Conservation (phyloP, 495 filamentous ascomycete genomes). For the Neurospora africana region DNA sequence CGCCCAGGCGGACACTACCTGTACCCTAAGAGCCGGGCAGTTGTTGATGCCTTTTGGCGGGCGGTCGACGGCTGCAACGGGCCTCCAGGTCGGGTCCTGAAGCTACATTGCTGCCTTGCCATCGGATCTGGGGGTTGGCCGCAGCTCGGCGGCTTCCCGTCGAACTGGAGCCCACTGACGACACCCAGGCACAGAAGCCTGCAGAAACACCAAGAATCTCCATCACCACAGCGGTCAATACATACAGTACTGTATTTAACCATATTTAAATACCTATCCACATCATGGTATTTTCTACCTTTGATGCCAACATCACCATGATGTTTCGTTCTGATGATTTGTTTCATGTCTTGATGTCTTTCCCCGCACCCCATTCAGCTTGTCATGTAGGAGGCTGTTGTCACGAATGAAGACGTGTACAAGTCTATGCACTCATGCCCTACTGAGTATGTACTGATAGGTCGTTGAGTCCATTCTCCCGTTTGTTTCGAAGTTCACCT, state of each 20-base stretch:
- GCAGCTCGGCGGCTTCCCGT: slow-evolving; percentile 5
- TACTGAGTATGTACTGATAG: background rate
- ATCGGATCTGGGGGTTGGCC: slow-evolving; percentile 10
- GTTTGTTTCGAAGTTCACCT: background rate
- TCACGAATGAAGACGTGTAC: background rate
- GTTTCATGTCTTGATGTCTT: too few relatives aligned
- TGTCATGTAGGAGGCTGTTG: background rate
- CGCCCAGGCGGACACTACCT: background rate
- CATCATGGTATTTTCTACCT: too few relatives aligned
- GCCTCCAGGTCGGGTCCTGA: too few relatives aligned
- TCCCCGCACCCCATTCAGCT: background rate
- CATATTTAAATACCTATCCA: too few relatives aligned
- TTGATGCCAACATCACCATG: too few relatives aligned
- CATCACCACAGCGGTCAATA: background rate
- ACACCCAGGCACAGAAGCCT: slow-evolving; percentile 17
- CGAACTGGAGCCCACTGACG: background rate
- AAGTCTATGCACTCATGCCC: background rate
- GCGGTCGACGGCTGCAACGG: background rate
- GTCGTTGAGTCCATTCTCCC: background rate
- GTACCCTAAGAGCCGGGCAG: background rate
- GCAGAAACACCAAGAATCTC: slow-evolving; percentile 18
- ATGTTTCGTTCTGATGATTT: too few relatives aligned
- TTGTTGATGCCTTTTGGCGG: background rate
- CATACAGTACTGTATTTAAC: background rate
- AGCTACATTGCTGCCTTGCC: background rate